Percentiles rank a stretch among this genome's conserved stretches.
Evolutionary conservation across 2,329 filamentous ascomycete species (phyloP).

Genomic region (Pleurostoma richardsiae): DNA sequence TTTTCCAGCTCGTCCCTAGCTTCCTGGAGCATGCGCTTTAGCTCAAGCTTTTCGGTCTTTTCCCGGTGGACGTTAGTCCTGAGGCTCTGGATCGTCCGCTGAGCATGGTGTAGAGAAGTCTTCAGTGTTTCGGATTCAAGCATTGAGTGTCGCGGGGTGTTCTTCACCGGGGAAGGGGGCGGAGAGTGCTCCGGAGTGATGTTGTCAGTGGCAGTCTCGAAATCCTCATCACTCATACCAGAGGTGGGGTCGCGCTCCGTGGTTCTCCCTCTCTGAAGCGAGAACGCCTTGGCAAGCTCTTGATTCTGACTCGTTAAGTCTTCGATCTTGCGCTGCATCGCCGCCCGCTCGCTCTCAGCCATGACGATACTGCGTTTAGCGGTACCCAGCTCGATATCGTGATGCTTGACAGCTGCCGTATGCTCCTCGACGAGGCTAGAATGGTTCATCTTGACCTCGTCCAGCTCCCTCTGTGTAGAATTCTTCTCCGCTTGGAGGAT

Average conservation of each 20-base stretch:
- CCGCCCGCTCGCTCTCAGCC: conserved; percentile 72
- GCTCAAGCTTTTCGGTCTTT: conserved; percentile 96
- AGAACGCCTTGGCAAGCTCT: conserved; percentile 80
- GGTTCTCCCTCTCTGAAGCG: conserved; percentile 63
- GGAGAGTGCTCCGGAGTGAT: conserved; percentile 85
- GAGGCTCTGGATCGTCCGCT: conserved; percentile 93
- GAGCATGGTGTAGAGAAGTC: conserved; percentile 88
- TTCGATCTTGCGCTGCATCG: conserved; percentile 79
- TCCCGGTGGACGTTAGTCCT: conserved; percentile 94
- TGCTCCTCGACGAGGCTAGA: conserved; percentile 80
- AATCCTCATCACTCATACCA: conserved; percentile 55
- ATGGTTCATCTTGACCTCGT: conserved; percentile 79
- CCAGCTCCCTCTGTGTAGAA: conserved; percentile 75
- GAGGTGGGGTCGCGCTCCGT: conserved; percentile 59
- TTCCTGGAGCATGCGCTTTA: conserved; percentile 92
- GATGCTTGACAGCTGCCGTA: conserved; percentile 68
- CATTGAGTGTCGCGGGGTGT: conserved; percentile 82
- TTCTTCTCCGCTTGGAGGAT: conserved; percentile 70
- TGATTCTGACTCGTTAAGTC: conserved; percentile 86
- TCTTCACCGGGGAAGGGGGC: conserved; percentile 84
- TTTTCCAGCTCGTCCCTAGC: conserved; percentile 86
- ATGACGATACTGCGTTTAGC: conserved; percentile 75
- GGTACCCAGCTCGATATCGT: conserved; percentile 82
- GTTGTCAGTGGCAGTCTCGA: conserved; percentile 61
- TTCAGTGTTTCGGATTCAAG: conserved; percentile 95